phyloP scores from a whole-genome alignment of 345 rosid genomes.

The Populus euphratica region DNA sequence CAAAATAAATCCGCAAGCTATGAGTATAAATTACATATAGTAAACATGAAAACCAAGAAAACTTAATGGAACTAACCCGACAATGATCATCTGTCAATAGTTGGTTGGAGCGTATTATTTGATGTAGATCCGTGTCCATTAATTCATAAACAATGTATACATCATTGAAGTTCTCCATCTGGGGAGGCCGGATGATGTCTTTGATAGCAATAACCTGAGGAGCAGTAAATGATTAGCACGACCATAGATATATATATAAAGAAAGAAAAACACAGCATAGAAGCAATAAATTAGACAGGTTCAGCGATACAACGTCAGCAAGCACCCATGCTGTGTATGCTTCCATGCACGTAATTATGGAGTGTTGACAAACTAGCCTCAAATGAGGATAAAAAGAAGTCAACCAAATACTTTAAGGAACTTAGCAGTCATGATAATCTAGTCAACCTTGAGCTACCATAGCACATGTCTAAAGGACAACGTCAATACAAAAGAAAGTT shows the following conservation, averaged over 20 bases:
- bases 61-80: slow-evolving; percentile 44
- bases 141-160: slow-evolving; percentile 87
- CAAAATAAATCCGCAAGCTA: background rate
- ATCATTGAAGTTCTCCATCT: slow-evolving; percentile 85
- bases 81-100: slow-evolving; percentile 77
- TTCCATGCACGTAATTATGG: background rate
- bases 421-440: background rate
- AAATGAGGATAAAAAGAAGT: background rate
- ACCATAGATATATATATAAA: background rate
- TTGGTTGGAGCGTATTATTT: slow-evolving; percentile 87
- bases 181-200: slow-evolving; percentile 91
- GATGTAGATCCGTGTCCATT: slow-evolving; percentile 96
- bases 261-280: background rate
- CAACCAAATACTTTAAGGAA: background rate
- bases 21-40: background rate
- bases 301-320: background rate
- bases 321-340: background rate
- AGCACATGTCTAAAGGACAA: background rate
- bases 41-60: background rate
- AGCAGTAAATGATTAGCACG: slow-evolving; percentile 1
- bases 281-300: background rate
- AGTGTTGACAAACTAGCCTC: background rate
- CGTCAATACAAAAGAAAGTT: background rate
- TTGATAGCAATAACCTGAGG: slow-evolving; percentile 74
- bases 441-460: background rate